phyloP scores from a whole-genome alignment of 176 grass and related monocot species.

The Oryza coarctata region DNA sequence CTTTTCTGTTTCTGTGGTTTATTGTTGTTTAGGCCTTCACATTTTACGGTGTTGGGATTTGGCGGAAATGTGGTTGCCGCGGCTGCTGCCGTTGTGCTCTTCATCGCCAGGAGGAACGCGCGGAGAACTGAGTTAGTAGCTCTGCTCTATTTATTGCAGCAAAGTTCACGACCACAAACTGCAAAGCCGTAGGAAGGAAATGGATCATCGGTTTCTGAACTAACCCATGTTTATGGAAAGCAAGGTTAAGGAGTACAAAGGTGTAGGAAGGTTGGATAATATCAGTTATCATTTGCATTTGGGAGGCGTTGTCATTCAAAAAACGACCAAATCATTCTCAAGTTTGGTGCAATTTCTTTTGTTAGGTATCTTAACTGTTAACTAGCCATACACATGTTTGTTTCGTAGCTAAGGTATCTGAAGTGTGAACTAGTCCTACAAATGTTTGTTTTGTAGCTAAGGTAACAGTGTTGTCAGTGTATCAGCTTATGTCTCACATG shows the following conservation, averaged over 20 bases:
- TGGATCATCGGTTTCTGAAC: background rate
- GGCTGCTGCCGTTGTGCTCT: conserved; percentile 37
- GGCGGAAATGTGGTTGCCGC: conserved; percentile 51
- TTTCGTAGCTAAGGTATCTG: background rate
- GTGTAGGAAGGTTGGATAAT: background rate
- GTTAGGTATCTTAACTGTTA: background rate
- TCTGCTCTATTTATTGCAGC: background rate
- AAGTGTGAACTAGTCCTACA: background rate
- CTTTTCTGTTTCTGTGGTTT: conserved; percentile 3
- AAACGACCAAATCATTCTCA: background rate
- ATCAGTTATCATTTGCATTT: background rate
- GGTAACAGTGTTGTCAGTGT: too few relatives aligned
- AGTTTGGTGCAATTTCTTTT: background rate
- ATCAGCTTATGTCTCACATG: background rate
- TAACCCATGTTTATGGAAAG: background rate
- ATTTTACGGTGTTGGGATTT: conserved; percentile 64
- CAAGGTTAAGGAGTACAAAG: background rate
- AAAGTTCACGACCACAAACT: background rate
- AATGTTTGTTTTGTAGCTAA: background rate
- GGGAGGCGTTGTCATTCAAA: background rate
- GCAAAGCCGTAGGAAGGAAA: background rate
- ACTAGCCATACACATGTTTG: background rate
- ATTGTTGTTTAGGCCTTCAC: conserved; percentile 27
- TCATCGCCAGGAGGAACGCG: conserved; percentile 30
- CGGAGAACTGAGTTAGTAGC: conserved; percentile 34